Conservation (phyloP, 2,329 filamentous ascomycete genomes). For the Cadophora luteo-olivacea region DNA sequence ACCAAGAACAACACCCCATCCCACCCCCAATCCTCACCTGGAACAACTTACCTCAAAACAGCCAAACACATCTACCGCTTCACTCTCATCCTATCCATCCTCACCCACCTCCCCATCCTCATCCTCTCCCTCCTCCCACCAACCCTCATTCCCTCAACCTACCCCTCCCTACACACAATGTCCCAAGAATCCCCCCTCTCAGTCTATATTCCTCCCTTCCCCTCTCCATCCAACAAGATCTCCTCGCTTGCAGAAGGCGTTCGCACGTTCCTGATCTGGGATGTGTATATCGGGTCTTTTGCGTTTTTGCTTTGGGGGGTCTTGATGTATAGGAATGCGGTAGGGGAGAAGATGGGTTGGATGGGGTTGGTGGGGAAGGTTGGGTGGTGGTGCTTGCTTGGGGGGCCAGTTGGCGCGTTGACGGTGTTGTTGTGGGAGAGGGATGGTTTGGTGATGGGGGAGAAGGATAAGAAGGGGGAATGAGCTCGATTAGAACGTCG, state of each 20-base stretch:
- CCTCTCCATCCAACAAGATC: constrained; percentile 40
- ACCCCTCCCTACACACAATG: constrained; percentile 44
- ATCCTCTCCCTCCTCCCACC: constrained; percentile 49
- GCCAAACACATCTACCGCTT: constrained; percentile 42
- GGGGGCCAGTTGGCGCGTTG: constrained; percentile 53
- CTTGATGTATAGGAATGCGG: constrained; percentile 44
- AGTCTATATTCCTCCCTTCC: constrained; percentile 48
- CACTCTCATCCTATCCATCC: constrained; percentile 48
- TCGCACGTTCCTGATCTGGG: constrained; percentile 56
- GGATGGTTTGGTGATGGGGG: constrained; percentile 47
- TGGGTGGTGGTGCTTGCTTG: constrained; percentile 45
- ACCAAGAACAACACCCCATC: constrained; percentile 29
- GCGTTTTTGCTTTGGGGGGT: constrained; percentile 54
- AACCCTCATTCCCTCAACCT: constrained; percentile 44
- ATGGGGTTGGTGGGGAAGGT: constrained; percentile 46
- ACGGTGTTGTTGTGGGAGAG: constrained; percentile 56
- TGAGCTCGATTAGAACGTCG: constrained; percentile 13
- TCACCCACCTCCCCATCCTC: constrained; percentile 49
- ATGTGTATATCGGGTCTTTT: constrained; percentile 51
- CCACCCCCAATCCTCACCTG: constrained; percentile 37
- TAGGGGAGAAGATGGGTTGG: constrained; percentile 32
- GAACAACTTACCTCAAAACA: constrained; percentile 34
- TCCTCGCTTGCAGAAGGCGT: constrained; percentile 46
- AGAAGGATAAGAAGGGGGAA: constrained; percentile 40
- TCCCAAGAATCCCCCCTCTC: constrained; percentile 46